A percentile compares a stretch with the other conserved stretches of the same genome.
Conservation (phyloP, 2,329 filamentous ascomycete species). For the Phoma herbarum region DNA sequence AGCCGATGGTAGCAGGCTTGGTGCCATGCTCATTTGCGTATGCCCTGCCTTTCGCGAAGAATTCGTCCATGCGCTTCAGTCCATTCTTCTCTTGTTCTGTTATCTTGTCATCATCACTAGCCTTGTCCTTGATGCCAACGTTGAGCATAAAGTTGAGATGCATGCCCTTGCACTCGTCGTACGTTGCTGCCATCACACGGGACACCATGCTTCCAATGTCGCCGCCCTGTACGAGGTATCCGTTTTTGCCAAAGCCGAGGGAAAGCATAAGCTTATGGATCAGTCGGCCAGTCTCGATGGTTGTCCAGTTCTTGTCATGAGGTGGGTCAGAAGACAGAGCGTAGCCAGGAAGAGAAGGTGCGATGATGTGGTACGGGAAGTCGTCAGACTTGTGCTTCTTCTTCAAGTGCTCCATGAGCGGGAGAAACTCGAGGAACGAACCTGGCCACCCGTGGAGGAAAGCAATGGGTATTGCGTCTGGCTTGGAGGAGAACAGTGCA, state of each 20-base stretch:
- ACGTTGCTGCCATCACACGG: slow-evolving; percentile 54
- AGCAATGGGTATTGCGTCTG: slow-evolving; percentile 60
- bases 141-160: slow-evolving; percentile 46
- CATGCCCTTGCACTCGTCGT: slow-evolving; percentile 59
- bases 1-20: slow-evolving; percentile 64
- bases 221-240: slow-evolving; percentile 66
- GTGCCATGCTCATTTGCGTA: slow-evolving; percentile 65
- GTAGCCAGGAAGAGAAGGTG: slow-evolving; percentile 65
- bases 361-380: slow-evolving; percentile 66
- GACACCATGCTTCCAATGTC: slow-evolving; percentile 62
- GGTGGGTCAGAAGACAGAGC: slow-evolving; percentile 61
- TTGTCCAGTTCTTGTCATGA: slow-evolving; percentile 54
- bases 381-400: slow-evolving; percentile 59
- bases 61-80: slow-evolving; percentile 52
- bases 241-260: slow-evolving; percentile 59
- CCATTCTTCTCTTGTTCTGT: slow-evolving; percentile 51
- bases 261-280: slow-evolving; percentile 62
- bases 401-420: slow-evolving; percentile 58
- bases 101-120: slow-evolving; percentile 29
- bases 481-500: slow-evolving; percentile 62
- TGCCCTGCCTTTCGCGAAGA: slow-evolving; percentile 54
- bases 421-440: slow-evolving; percentile 64
- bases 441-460: slow-evolving; percentile 67
- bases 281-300: slow-evolving; percentile 54
- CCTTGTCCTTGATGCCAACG: slow-evolving; percentile 24